Percentiles rank a stretch among this genome's conserved stretches.
Evolutionary conservation across 345 rosid genomes (phyloP).

Genomic region (Acer campestre): DNA sequence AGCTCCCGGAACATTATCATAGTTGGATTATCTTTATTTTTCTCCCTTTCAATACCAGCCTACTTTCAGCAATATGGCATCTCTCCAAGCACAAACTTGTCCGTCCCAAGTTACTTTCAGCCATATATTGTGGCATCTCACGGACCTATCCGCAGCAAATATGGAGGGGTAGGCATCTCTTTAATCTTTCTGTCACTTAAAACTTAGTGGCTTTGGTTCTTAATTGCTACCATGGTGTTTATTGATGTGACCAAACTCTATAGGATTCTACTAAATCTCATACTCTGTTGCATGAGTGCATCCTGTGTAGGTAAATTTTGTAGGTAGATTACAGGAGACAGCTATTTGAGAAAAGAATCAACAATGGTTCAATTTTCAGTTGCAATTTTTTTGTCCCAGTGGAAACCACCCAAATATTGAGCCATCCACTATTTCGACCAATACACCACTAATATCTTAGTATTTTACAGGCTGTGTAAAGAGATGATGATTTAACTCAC

Average conservation of each 20-base stretch:
- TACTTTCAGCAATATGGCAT: slow-evolving; percentile 95
- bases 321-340: not conserved
- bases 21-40: slow-evolving; percentile 83
- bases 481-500: not conserved
- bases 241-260: not conserved
- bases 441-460: not conserved
- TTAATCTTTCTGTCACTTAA: not conserved
- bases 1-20: slow-evolving; percentile 95
- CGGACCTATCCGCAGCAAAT: slow-evolving; percentile 76
- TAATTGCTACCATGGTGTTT: not conserved
- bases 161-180: slow-evolving; percentile 64
- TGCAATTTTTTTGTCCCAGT: not conserved
- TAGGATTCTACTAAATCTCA: not conserved
- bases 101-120: slow-evolving; percentile 85
- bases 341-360: not conserved
- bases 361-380: not conserved
- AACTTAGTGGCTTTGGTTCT: not conserved
- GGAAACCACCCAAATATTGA: not conserved
- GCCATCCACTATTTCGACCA: not conserved
- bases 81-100: slow-evolving; percentile 70
- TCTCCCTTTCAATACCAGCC: slow-evolving; percentile 86
- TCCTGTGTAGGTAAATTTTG: not conserved
- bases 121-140: slow-evolving; percentile 89
- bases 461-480: not conserved
- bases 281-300: not conserved